A percentile compares a stretch with the other conserved stretches of the same genome.
Conservation (phyloP, 345 rosid genomes). For the Brassica juncea region DNA sequence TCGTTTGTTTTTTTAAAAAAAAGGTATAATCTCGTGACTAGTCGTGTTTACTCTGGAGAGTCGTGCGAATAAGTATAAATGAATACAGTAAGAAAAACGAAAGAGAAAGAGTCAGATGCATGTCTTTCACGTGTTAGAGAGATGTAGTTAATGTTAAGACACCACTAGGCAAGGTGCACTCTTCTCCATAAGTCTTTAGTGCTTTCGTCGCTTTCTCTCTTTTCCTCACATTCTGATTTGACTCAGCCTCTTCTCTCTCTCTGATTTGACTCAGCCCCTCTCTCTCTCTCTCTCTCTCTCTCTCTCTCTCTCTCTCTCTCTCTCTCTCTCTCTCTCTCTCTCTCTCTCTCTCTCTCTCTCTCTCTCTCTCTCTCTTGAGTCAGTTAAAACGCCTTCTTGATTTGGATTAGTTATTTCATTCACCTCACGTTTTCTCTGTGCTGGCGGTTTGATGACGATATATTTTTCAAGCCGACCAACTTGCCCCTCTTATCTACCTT, state of each 20-base stretch:
- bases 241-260: neutral
- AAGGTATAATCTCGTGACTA: neutral
- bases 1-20: neutral
- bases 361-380: neutral
- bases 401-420: neutral
- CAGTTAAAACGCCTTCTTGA: neutral
- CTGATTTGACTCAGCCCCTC: neutral
- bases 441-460: neutral
- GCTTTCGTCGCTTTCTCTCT: slow-evolving; percentile 13
- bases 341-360: neutral
- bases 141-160: slow-evolving; percentile 11
- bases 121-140: slow-evolving; percentile 39
- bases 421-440: slow-evolving; percentile 27
- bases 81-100: neutral
- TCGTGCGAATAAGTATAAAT: neutral
- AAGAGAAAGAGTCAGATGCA: slow-evolving; percentile 13
- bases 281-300: neutral
- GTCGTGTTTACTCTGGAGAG: neutral
- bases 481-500: slow-evolving; percentile 5
- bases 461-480: neutral
- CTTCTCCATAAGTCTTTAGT: neutral
- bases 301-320: neutral
- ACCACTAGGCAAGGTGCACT: slow-evolving; percentile 20
- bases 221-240: slow-evolving; percentile 4
- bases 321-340: neutral